Percentiles rank a stretch among this genome's conserved stretches.
Evolutionary conservation across 257 asterid genomes (phyloP).

Genomic region (Solanum sejunctum): DNA sequence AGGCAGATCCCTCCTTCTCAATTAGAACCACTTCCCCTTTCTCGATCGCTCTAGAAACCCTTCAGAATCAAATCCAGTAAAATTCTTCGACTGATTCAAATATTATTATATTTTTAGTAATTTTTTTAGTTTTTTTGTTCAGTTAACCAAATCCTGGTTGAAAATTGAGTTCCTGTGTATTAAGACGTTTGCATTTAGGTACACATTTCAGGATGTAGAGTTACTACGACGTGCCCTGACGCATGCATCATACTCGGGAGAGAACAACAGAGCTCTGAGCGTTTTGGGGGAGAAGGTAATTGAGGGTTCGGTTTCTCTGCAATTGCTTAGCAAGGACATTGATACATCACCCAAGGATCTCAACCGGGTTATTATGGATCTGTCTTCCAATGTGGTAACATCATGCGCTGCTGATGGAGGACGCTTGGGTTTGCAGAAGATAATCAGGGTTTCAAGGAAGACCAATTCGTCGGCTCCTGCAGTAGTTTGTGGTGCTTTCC

Average conservation of each 20-base stretch:
- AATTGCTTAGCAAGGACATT: conserved; percentile 21
- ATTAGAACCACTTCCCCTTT: conserved; percentile 27
- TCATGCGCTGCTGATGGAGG: conserved; percentile 45
- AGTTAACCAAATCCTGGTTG: background rate
- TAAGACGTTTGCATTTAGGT: conserved; percentile 18
- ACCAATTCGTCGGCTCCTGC: conserved; percentile 45
- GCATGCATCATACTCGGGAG: conserved; percentile 67
- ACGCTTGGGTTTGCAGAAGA: conserved; percentile 45
- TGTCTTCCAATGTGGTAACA: conserved; percentile 35
- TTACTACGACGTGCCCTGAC: conserved; percentile 61
- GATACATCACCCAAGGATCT: conserved; percentile 51
- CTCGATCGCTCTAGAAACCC: conserved; percentile 42
- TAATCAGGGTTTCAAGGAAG: conserved; percentile 49
- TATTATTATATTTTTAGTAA: background rate
- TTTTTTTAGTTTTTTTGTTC: background rate
- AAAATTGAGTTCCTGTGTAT: background rate
- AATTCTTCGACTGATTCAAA: background rate
- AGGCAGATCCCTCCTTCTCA: background rate
- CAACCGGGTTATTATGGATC: conserved; percentile 20
- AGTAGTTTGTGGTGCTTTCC: conserved; percentile 70
- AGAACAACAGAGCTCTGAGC: conserved; percentile 69
- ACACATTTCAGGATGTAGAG: conserved; percentile 39
- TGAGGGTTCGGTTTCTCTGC: conserved; percentile 29
- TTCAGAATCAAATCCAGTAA: conserved; percentile 54
- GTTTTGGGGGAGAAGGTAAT: conserved; percentile 44